Evolutionary conservation across 75 land plant genomes (phyloP), one percentile per base, ranked within the genome.

Genomic region (Selaginella tamariscina): DNA sequence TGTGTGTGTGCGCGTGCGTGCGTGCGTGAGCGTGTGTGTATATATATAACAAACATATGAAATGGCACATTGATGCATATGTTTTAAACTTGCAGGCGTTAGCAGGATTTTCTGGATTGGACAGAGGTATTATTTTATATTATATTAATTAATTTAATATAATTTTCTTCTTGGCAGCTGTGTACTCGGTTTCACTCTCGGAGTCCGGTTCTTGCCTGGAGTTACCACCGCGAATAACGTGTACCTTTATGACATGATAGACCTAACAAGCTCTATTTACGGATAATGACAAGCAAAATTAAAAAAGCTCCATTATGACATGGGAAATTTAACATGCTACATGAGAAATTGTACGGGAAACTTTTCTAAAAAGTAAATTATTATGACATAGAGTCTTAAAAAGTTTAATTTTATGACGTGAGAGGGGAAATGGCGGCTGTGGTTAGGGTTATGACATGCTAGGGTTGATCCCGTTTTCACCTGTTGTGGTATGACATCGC

Each of bases 171-270:
- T 24, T 66, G 30, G 22, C 68, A 65, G 73, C 56, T 65, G 57
- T 65, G 0, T 65, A 39, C 49, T 32, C 54, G 24, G 49, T 72
- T n/a, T 0, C 32, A 27, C 54, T 72, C 31, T 72, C 73, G 30
- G 23, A 30, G 5, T 49, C 64, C 24, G 73, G 73, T 27, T 27
- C 59, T 0, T 65, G 0, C 31, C 65, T 39, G 68, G 67, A 21
- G 13, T 72, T 5, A 64, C 66, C 1, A 72, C 73, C 0, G 13
- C 27, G 30, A 30, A 20, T 44, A 30, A 24, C 28, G 57, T 72
- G n/a, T 20, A 65, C 55, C 24, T 72, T n/a, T 39, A 39, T 15
- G 49, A 39, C 49, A 39, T 39, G 49, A 39, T 39, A 5, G 49
- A 39, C 49, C 49, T 39, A 5, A 39, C 49, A 15, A 39, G 49